Percentiles rank a stretch among this genome's conserved stretches.
phyloP scores from a whole-genome alignment of 345 rosid genomes.

The Populus euphratica region DNA sequence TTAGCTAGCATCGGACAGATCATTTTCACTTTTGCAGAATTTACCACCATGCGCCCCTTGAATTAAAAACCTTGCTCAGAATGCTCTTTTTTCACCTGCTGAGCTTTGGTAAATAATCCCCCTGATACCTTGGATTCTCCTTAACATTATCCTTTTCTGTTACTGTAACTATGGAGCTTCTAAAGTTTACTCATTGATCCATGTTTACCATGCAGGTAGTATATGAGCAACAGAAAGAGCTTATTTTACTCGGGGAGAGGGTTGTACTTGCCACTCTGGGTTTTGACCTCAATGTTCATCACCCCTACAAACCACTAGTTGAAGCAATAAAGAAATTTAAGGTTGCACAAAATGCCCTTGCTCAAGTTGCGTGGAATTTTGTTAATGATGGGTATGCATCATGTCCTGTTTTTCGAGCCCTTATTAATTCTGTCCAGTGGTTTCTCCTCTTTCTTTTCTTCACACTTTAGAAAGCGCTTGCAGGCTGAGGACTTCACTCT shows the following conservation, averaged over 20 bases:
- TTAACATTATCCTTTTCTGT: neutral
- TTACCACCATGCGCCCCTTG: neutral
- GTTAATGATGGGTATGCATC: conserved; percentile 65
- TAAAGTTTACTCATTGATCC: conserved; percentile 2
- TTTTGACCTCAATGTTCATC: conserved; percentile 70
- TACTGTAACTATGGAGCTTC: neutral
- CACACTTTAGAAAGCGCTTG: conserved; percentile 50
- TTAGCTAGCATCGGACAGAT: neutral
- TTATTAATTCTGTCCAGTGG: conserved; percentile 15
- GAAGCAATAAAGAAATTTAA: conserved; percentile 69
- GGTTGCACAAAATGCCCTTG: conserved; percentile 64
- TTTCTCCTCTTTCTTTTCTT: conserved; percentile 44
- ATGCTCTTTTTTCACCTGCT: neutral
- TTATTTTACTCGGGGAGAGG: conserved; percentile 61
- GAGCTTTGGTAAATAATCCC: neutral
- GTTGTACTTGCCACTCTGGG: conserved; percentile 71
- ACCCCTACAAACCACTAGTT: conserved; percentile 69
- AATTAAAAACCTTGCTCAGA: neutral
- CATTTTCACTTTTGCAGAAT: neutral
- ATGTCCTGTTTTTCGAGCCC: conserved; percentile 13
- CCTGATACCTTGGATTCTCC: neutral
- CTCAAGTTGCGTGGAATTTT: conserved; percentile 77
- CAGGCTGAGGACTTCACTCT: conserved; percentile 89
- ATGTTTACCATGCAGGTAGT: conserved; percentile 50
- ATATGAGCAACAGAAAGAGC: conserved; percentile 71